A percentile compares a stretch with the other conserved stretches of the same genome.
phyloP scores from a whole-genome alignment of 345 rosid species.

The Gossypium turneri region DNA sequence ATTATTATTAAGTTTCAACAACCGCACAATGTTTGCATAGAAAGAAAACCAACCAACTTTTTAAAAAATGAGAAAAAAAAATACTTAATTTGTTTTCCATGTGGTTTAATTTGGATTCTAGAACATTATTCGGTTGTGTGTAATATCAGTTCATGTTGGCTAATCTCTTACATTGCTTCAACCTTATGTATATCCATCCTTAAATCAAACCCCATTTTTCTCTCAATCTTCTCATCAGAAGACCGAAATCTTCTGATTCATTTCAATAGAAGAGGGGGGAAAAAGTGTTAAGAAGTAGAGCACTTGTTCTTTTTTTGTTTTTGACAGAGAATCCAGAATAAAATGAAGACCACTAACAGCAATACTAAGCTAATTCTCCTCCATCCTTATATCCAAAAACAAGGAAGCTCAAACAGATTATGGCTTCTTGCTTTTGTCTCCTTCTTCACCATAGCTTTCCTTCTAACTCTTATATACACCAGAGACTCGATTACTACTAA shows the following conservation, averaged over 20 bases:
- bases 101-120: slow-evolving; percentile 12
- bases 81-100: neutral
- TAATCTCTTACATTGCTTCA: neutral
- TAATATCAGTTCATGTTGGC: slow-evolving; percentile 38
- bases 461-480: slow-evolving; percentile 71
- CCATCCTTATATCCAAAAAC: slow-evolving; percentile 90
- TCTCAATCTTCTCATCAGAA: slow-evolving; percentile 21
- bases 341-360: slow-evolving; percentile 62
- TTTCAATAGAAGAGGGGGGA: neutral
- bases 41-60: slow-evolving; percentile 10
- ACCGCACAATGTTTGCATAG: slow-evolving; percentile 19
- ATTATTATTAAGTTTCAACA: neutral
- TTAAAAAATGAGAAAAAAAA: neutral
- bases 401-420: slow-evolving; percentile 71
- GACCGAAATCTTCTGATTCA: slow-evolving; percentile 16
- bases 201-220: slow-evolving; percentile 37
- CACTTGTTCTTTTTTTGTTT: neutral
- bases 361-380: slow-evolving; percentile 91
- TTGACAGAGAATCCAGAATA: neutral
- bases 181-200: slow-evolving; percentile 3
- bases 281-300: neutral
- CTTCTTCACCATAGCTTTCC: slow-evolving; percentile 76
- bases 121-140: slow-evolving; percentile 25
- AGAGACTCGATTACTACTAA: slow-evolving; percentile 46
- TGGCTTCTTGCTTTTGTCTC: slow-evolving; percentile 87